Conservation (phyloP, 345 rosid genomes). For the Heritiera fomes region DNA sequence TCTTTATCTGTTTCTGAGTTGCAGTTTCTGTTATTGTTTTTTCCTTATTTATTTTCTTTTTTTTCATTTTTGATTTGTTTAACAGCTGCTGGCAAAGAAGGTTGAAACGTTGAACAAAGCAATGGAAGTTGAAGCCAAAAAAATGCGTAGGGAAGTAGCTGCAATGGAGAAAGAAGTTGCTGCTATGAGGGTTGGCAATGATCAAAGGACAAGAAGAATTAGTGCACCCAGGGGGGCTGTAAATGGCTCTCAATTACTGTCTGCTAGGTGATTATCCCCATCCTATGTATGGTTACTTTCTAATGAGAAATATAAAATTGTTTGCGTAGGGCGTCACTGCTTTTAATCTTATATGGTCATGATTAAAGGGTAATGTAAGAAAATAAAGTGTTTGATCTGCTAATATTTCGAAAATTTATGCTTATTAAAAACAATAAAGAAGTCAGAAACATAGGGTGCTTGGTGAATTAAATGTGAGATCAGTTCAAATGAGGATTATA, state of each 20-base stretch:
- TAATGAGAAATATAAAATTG: background rate
- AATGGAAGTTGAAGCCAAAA: constrained; percentile 97
- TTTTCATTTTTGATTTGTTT: background rate
- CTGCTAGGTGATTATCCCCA: constrained; percentile 60
- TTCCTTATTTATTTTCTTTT: constrained; percentile 12
- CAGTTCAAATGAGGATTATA: background rate
- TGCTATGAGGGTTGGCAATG: constrained; percentile 89
- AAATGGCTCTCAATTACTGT: constrained; percentile 64
- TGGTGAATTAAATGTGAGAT: background rate
- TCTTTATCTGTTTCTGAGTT: background rate
- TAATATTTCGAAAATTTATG: background rate
- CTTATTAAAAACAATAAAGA: no score
- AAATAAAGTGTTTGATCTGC: background rate
- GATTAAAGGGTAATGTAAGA: background rate
- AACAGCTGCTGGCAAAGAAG: constrained; percentile 90
- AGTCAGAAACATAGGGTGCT: background rate
- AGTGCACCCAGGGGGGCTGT: constrained; percentile 48
- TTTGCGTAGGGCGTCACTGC: background rate
- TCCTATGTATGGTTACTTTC: background rate
- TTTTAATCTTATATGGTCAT: background rate
- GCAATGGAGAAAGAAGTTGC: constrained; percentile 97
- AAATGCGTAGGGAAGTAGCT: constrained; percentile 98
- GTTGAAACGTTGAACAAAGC: constrained; percentile 90
- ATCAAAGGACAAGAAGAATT: constrained; percentile 62
- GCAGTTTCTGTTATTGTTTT: background rate